Base-by-base conservation (phyloP, 495 filamentous ascomycete species). In the Tuber indicum region DNA sequence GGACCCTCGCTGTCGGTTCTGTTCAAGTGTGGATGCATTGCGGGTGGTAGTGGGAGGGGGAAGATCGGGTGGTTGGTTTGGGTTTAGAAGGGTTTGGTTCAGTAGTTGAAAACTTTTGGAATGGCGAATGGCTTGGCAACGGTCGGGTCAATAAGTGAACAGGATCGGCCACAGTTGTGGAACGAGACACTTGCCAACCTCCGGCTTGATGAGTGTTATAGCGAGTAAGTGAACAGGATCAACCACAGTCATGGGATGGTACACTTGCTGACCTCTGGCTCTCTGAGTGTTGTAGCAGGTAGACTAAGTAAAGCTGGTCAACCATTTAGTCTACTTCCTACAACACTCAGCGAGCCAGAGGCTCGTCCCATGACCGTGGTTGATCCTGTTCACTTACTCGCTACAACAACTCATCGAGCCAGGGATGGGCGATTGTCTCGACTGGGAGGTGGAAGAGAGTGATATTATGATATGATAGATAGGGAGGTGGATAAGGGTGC, bases 11-110 rank as follows among this genome's bases (percentile, higher is more conserved):
- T 97, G 82, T 97, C 89, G 78, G 94, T 92, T 41, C 93, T 97
- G 82, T 98, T 94, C 6, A 99, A 86, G 85, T 97, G 94, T 41
- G 96, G 96, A 92, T 99, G 96, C 96, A 99, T 99, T 71, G 85
- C 90, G 75, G 52, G 26, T 19, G 58, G 14, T 17, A 19, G 45
- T 41, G n/a, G 16, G 58, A 12, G 58, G 14, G 26, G n/a, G 52
- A 62, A 26, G 52, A 32, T 26, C n/a, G n/a, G 52, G 26, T 62
- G 52, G 26, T 62, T 62, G 52, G 26, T 62, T 62, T 32, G n/a
- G 52, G 52, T 32, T 52, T 62, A 14, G 58, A 12, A 66, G 1
- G 12, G 26, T 32, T 32, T 36, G 3, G 58, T 36, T 62, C 4
- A 8, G 8, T 14, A 14, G 58, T 6, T 4, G 16, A 3, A 14